These are phyloP conservation scores for Sesbania bispinosa DNA, from an alignment of 306 rosid species.

Conservation along the genomic window DNA sequence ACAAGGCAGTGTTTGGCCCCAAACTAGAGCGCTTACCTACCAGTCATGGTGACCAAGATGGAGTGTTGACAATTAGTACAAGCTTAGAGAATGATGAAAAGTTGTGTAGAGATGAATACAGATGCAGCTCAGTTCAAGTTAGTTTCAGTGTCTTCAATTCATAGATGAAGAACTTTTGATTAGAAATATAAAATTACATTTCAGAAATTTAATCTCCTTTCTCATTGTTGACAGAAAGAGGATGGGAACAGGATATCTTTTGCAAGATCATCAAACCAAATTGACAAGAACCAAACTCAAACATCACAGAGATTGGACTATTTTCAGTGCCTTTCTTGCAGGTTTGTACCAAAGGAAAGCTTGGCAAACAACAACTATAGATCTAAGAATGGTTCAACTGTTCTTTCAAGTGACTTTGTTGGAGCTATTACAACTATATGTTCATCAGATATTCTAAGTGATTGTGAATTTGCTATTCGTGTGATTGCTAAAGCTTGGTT, in stretches of 20 bases:
- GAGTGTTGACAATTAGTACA: slow-evolving; percentile 21
- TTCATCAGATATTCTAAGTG: slow-evolving; percentile 52
- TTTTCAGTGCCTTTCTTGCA: slow-evolving; percentile 56
- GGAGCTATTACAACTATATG: slow-evolving; percentile 51
- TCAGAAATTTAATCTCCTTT: slow-evolving; percentile 17
- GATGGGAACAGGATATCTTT: slow-evolving; percentile 12
- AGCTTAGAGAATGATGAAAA: slow-evolving; percentile 31
- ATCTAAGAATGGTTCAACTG: slow-evolving; percentile 33
- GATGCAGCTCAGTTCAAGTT: slow-evolving; percentile 45
- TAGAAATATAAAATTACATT: neutral
- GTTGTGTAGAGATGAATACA: slow-evolving; percentile 31
- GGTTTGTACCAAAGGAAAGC: slow-evolving; percentile 42
- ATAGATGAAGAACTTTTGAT: neutral
- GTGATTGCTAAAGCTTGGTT: slow-evolving; percentile 66
- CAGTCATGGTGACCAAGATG: slow-evolving; percentile 29
- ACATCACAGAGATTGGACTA: slow-evolving; percentile 45
- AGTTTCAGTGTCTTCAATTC: slow-evolving; percentile 25
- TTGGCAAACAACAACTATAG: slow-evolving; percentile 26
- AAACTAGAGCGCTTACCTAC: too few relatives aligned
- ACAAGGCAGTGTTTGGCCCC: slow-evolving; percentile 64
- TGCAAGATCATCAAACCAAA: slow-evolving; percentile 40
- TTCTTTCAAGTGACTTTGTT: slow-evolving; percentile 45
- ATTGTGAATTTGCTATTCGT: slow-evolving; percentile 67
- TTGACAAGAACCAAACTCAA: slow-evolving; percentile 33
- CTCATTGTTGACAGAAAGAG: slow-evolving; percentile 41